Conservation (phyloP, 805 yeast genomes). For the Kodamaea kakaduensis region DNA sequence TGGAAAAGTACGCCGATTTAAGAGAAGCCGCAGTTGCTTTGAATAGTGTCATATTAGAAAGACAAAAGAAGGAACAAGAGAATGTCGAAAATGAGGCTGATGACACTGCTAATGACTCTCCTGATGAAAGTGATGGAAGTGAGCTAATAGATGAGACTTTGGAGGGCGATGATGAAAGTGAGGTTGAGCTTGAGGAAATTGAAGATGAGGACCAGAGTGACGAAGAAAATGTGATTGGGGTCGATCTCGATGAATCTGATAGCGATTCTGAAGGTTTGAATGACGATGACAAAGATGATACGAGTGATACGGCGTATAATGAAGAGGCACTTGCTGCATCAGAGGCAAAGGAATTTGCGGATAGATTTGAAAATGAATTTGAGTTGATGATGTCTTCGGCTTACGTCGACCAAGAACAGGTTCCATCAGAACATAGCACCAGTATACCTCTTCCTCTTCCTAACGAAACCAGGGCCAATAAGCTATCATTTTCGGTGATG, state of each 20-base stretch:
- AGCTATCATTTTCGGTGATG: constrained; percentile 49
- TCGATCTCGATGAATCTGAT: constrained; percentile 11
- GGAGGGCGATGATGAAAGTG: constrained; percentile 13
- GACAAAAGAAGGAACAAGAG: constrained; percentile 14
- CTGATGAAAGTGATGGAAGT: constrained; percentile 12
- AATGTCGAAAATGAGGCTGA: constrained; percentile 11
- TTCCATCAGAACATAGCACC: no score
- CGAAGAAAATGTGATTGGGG: no score
- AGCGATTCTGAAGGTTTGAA: constrained; percentile 16
- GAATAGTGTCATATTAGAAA: background rate
- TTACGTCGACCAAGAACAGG: constrained; percentile 27
- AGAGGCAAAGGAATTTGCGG: constrained; percentile 35
- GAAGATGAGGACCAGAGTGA: constrained; percentile 16
- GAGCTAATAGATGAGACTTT: no score
- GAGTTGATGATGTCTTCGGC: constrained; percentile 51
- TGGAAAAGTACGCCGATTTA: constrained; percentile 25
- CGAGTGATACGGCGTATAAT: no score
- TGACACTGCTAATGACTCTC: background rate
- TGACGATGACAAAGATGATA: constrained; percentile 8
- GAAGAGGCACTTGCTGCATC: constrained; percentile 4
- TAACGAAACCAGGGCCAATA: constrained; percentile 10
- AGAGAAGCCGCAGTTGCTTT: constrained; percentile 1
- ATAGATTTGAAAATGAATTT: constrained; percentile 55
- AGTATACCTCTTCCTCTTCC: constrained; percentile 1
- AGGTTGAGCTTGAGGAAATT: constrained; percentile 15